phyloP scores from a whole-genome alignment of 2,329 filamentous ascomycete genomes.

The Ascocoryne sarcoides region DNA sequence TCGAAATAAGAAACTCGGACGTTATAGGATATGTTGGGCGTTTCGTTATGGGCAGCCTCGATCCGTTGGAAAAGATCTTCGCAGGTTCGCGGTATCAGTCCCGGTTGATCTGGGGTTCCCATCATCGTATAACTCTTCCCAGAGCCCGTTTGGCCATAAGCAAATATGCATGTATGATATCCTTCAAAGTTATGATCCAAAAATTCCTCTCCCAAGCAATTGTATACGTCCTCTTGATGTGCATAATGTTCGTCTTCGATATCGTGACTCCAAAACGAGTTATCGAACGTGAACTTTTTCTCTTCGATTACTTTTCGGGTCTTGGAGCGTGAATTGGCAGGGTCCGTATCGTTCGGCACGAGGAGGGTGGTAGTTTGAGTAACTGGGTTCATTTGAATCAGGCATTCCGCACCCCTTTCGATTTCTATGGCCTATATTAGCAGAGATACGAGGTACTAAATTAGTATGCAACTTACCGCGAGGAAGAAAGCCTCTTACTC shows the following conservation, averaged over 20 bases:
- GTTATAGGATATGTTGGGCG: slow-evolving; percentile 89
- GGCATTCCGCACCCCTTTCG: slow-evolving; percentile 70
- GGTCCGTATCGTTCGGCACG: slow-evolving; percentile 51
- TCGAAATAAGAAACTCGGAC: slow-evolving; percentile 98
- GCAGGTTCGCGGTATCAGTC: slow-evolving; percentile 89
- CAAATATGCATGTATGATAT: slow-evolving; percentile 98
- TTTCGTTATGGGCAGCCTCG: slow-evolving; percentile 61
- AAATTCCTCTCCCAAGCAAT: slow-evolving; percentile 89
- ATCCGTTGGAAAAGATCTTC: slow-evolving; percentile 94
- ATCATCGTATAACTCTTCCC: slow-evolving; percentile 99
- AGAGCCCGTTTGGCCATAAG: slow-evolving; percentile 94
- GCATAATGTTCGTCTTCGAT: slow-evolving; percentile 76
- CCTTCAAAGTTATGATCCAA: slow-evolving; percentile 98
- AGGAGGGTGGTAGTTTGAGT: slow-evolving; percentile 78
- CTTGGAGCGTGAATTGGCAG: slow-evolving; percentile 48
- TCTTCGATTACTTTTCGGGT: slow-evolving; percentile 72
- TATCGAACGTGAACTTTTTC: slow-evolving; percentile 92
- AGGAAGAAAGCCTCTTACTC: slow-evolving; percentile 70
- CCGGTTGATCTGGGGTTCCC: slow-evolving; percentile 77
- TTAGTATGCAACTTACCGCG: slow-evolving; percentile 59
- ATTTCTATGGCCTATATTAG: slow-evolving; percentile 71
- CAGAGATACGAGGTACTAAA: no score
- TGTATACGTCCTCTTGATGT: slow-evolving; percentile 87
- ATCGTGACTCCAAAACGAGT: slow-evolving; percentile 95
- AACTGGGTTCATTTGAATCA: slow-evolving; percentile 83